phyloP scores from a whole-genome alignment of 805 yeast genomes.

The Kodamaea nitidulidarum region DNA sequence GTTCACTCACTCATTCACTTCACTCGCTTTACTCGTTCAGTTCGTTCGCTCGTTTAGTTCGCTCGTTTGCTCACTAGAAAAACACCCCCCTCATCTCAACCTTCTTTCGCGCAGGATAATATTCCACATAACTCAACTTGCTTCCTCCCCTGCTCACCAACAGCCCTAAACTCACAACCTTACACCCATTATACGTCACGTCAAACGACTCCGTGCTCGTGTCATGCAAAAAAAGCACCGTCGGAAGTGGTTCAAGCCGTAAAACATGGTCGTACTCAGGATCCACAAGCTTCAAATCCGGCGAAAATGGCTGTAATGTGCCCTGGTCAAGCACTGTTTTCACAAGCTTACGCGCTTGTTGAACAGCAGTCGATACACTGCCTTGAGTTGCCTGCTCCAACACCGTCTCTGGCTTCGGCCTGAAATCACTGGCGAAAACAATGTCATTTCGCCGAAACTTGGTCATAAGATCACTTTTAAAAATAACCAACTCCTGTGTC shows the following conservation, averaged over 20 bases:
- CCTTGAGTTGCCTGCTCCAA: conserved; percentile 13
- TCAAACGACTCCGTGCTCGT: conserved; percentile 67
- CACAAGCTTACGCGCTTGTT: conserved; percentile 65
- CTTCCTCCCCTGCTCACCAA: conserved; percentile 31
- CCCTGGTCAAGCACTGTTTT: conserved; percentile 87
- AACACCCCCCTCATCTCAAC: conserved; percentile 46
- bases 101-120: conserved; percentile 55
- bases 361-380: conserved; percentile 41
- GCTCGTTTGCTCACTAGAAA: conserved; percentile 12
- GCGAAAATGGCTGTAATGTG: conserved; percentile 74
- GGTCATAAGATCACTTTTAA: conserved; percentile 68
- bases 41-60: neutral
- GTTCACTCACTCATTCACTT: neutral
- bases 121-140: conserved; percentile 66
- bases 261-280: conserved; percentile 70
- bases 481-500: conserved; percentile 75
- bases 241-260: conserved; percentile 76
- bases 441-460: conserved; percentile 71
- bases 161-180: conserved; percentile 59
- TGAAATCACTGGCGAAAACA: conserved; percentile 42
- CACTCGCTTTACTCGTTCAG: neutral
- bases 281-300: conserved; percentile 55
- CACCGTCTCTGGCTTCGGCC: conserved; percentile 15
- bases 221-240: conserved; percentile 59
- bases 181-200: conserved; percentile 78